Evolutionary conservation across 257 asterid genomes (phyloP), one percentile per base, ranked within the genome.

Genomic region (Mentha longifolia): DNA sequence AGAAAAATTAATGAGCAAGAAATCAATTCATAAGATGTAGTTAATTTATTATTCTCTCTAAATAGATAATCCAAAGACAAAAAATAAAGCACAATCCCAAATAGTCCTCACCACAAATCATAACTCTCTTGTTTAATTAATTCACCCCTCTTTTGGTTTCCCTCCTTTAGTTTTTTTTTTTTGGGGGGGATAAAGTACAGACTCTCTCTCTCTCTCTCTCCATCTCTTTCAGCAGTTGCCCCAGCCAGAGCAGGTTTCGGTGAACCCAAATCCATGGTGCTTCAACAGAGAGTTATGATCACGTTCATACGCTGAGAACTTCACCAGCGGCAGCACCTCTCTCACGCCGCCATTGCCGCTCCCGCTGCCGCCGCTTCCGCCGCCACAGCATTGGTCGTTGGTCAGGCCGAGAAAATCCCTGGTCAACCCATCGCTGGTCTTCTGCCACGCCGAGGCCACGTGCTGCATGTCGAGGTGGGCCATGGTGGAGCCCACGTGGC

Each of bases 351-450:
- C 62, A 3, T 3, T 25, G 12, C 76, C 73, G 28, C 31, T 64
- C 5, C 65, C 66, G 0, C 69, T 58, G 17, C 42, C 45, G 28
- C 82, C 65, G n/a, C 31, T 64, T 3, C 65, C 66, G 0, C 69
- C 59, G 17, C 42, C 45, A 20, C 82, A 62, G n/a, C 82, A 61
- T 28, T 84, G 88, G 49, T 82, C 89, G 16, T 83, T 86, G 0
- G 87, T 79, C 71, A 92, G 76, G 30, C 98, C 98, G 10, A 92
- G 87, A 61, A 92, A 92, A 58, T 92, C 96, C 70, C 96, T 76
- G 14, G 98, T 92, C 73, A 86, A 19, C 20, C 81, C 76, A 33
- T 88, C 95, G n/a, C 46, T 47, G 3, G 55, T 79, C 76, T 82
- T 80, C 66, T 87, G 86, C 98, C 98, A 92, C 10, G 79, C 73